Base-by-base conservation (phyloP, 2,329 filamentous ascomycete species). In the Hypoxylon sp. region DNA sequence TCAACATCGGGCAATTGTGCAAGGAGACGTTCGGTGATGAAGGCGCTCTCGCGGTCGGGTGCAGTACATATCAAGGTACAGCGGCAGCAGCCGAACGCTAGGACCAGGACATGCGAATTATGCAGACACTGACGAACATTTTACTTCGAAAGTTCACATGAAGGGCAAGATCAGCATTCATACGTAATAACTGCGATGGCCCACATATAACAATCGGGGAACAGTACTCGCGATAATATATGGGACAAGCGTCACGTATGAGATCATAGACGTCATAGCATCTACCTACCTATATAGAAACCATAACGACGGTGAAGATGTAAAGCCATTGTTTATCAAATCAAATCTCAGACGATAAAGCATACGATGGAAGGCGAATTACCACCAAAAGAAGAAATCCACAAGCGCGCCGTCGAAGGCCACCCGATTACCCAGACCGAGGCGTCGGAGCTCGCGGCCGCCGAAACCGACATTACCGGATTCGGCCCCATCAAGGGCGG, bases 401-500 rank as follows among this genome's bases (percentile, higher is more conserved):
- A 68, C 29, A 55, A 70, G 33, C 62, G 67, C 24, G 74, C 74
- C 29, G 53, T 65, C 22, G 63, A 73, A 33, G 77, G 76, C 5
- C 71, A 67, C 33, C 70, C 74, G 11, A 74, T 78, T 63, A 77
- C 75, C 13, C 71, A 73, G 57, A 54, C 69, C 59, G 75, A 76
- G 54, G 76, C 70, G 1, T 73, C 76, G 1, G 57, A 52, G 53
- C 67, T 79, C 44, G 74, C 75, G 22, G 51, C 65, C 3, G 58
- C 70, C 42, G 77, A 79, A 67, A 70, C 69, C 37, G 74, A 76
- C 42, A 55, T 76, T 56, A 78, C 77, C n/a, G 75, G 75, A 11
- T 68, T 70, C 51, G 77, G 76, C 0, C 74, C 75, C 29, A 73
- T 79, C 60, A 78, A 78, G 50, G 78, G 77, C 50, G 78, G 79